Evolutionary conservation across 1,284 basidiomycete genomes (phyloP).

Genomic region (Naganishia albida): DNA sequence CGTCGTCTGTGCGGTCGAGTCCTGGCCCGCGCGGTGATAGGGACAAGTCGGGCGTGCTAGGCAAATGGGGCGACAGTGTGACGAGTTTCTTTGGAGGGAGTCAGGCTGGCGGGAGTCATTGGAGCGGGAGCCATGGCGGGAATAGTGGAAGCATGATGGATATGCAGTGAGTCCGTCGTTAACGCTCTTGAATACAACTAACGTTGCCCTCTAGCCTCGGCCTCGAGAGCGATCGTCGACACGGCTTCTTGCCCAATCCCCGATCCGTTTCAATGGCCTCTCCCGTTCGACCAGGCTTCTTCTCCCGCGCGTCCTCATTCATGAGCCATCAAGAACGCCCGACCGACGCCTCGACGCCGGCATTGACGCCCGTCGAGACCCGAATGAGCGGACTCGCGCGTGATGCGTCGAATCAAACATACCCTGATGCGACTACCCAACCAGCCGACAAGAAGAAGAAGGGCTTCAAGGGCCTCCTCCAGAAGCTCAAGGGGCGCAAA

Average conservation of each 20-base stretch:
- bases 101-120: slow-evolving; percentile 65
- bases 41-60: slow-evolving; percentile 57
- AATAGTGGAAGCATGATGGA: slow-evolving; percentile 78
- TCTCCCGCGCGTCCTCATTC: slow-evolving; percentile 40
- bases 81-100: slow-evolving; percentile 78
- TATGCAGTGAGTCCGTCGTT: slow-evolving; percentile 73
- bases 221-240: slow-evolving; percentile 49
- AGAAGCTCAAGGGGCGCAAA: slow-evolving; percentile 59
- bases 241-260: slow-evolving; percentile 40
- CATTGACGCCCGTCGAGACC: slow-evolving; percentile 22
- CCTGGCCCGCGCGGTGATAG: slow-evolving; percentile 37
- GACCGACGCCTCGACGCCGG: slow-evolving; percentile 10
- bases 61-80: slow-evolving; percentile 66
- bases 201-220: slow-evolving; percentile 42
- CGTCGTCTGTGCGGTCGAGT: slow-evolving; percentile 19
- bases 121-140: slow-evolving; percentile 75
- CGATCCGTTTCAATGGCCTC: slow-evolving; percentile 44
- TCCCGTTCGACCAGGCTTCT: slow-evolving; percentile 48
- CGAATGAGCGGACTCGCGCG: background rate
- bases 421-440: slow-evolving; percentile 7
- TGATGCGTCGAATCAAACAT: background rate
- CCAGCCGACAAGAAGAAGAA: slow-evolving; percentile 62
- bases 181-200: background rate
- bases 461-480: slow-evolving; percentile 79
- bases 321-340: slow-evolving; percentile 8